Evolutionary conservation across 73 alveolate genomes (phyloP).

Genomic region (Stentor coeruleus): DNA sequence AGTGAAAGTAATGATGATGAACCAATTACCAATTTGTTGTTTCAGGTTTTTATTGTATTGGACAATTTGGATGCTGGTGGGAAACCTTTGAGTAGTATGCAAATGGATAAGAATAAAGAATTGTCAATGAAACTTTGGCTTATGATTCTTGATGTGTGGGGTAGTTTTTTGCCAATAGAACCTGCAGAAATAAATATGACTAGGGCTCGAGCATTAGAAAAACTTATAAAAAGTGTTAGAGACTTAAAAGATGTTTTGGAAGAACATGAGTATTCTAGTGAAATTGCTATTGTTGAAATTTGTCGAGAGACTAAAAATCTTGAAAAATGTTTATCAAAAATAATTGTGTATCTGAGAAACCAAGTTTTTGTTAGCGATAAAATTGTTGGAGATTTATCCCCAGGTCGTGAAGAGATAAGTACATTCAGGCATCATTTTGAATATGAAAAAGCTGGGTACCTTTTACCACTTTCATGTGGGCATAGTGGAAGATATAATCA

Average conservation of each 20-base stretch:
- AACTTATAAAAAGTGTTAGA: neutral
- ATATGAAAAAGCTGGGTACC: too few relatives aligned
- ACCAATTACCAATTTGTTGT: neutral
- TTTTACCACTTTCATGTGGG: too few relatives aligned
- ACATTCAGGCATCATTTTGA: too few relatives aligned
- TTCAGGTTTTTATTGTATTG: neutral
- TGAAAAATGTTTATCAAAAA: neutral
- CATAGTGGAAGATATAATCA: too few relatives aligned
- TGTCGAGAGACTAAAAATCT: neutral
- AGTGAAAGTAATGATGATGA: constrained; percentile 13
- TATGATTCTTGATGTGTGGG: neutral
- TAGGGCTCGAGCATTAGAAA: neutral
- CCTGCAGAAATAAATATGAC: too few relatives aligned
- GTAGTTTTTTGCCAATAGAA: constrained; percentile 7
- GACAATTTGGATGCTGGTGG: constrained; percentile 21
- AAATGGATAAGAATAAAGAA: neutral
- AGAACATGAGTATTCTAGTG: constrained; percentile 4
- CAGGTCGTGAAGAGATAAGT: too few relatives aligned
- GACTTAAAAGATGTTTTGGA: neutral
- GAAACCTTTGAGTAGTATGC: neutral
- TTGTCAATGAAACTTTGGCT: neutral
- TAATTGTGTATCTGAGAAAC: neutral
- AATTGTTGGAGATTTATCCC: too few relatives aligned
- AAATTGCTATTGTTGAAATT: too few relatives aligned
- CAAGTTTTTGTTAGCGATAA: too few relatives aligned